These are phyloP conservation scores for Flaveria linearis DNA, from an alignment of 129 eudicot genomes.

Conservation along the genomic window DNA sequence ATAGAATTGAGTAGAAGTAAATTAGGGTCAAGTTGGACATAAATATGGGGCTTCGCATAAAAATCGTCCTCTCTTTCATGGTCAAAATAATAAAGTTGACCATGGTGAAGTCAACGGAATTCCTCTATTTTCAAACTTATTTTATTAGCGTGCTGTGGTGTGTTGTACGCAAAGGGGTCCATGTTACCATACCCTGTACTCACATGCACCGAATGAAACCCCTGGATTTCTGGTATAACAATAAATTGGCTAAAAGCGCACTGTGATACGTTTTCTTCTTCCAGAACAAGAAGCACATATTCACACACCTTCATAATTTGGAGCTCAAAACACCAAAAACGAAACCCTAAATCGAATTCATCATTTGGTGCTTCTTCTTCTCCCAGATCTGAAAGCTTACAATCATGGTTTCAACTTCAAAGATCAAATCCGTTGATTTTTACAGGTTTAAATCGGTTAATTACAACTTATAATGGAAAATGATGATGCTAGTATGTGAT, in stretches of 20 bases:
- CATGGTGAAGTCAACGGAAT: neutral
- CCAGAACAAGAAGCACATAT: conserved; percentile 7
- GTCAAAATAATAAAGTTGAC: neutral
- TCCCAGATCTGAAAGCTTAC: conserved; percentile 25
- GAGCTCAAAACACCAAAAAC: neutral
- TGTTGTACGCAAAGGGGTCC: conserved; percentile 37
- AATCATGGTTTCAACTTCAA: conserved; percentile 67
- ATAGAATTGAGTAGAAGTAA: too few relatives aligned
- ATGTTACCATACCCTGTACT: conserved; percentile 27
- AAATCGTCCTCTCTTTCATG: neutral
- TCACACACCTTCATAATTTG: conserved; percentile 5
- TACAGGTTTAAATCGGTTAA: conserved; percentile 56
- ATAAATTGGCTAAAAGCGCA: conserved; percentile 22
- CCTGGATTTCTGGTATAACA: conserved; percentile 33
- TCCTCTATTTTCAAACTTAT: neutral
- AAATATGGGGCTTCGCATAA: neutral
- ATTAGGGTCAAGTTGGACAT: too few relatives aligned
- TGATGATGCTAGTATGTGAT: neutral
- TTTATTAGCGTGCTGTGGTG: conserved; percentile 2
- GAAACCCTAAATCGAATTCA: conserved; percentile 28
- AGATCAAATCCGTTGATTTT: conserved; percentile 92
- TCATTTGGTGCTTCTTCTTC: conserved; percentile 9
- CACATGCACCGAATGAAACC: conserved; percentile 19
- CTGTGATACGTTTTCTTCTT: conserved; percentile 23
- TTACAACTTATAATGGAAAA: conserved; percentile 7